Percentiles rank a stretch among this genome's conserved stretches.
These are phyloP conservation scores for Castanospermum australe DNA, from an alignment of 306 rosid species.

Conservation along the genomic window DNA sequence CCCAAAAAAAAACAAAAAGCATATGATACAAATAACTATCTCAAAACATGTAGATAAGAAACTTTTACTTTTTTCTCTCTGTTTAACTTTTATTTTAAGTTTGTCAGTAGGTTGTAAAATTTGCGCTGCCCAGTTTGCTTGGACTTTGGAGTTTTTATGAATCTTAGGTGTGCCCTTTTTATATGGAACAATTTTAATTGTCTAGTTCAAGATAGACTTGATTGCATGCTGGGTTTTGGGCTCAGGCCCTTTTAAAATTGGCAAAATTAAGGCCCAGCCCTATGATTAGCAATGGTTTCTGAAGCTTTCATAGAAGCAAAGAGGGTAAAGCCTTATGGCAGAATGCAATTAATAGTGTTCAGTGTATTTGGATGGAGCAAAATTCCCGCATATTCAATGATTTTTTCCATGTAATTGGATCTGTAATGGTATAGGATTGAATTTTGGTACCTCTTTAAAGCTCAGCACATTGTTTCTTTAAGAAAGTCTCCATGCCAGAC, in stretches of 20 bases:
- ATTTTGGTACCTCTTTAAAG: neutral
- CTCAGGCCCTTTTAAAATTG: neutral
- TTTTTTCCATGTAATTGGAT: neutral
- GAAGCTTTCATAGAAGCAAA: neutral
- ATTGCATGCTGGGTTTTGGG: neutral
- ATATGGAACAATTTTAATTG: neutral
- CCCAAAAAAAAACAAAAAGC: neutral
- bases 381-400: neutral
- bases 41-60: neutral
- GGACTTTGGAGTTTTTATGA: neutral
- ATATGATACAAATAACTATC: neutral
- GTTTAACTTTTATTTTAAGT: neutral
- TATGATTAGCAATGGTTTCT: neutral
- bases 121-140: neutral
- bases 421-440: neutral
- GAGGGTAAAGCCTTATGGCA: neutral
- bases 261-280: neutral
- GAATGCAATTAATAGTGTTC: neutral
- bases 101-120: neutral
- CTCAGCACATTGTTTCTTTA: neutral
- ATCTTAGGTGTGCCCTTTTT: neutral
- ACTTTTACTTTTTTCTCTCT: neutral
- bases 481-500: neutral
- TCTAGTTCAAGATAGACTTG: neutral
- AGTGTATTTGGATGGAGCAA: neutral